Conservation (phyloP, 2,329 filamentous ascomycete species). For the Exophiala bonariae region DNA sequence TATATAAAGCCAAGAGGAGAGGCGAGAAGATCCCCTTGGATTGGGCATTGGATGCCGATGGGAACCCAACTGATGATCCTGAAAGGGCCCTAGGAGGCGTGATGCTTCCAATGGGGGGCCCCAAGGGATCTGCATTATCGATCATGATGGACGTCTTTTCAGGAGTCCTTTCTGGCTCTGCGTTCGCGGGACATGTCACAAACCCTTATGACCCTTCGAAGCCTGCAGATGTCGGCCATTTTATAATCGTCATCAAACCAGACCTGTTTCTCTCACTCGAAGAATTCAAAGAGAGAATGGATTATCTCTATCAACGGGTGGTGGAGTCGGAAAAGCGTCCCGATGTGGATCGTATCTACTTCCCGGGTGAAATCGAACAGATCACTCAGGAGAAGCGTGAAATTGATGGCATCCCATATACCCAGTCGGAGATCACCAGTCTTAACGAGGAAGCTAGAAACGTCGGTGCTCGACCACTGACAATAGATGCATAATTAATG, state of each 20-base stretch:
- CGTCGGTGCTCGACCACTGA: conserved; percentile 34
- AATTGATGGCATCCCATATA: conserved; percentile 50
- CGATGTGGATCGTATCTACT: conserved; percentile 57
- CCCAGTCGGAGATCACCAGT: conserved; percentile 48
- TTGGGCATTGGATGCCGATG: conserved; percentile 75
- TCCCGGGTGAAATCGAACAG: conserved; percentile 59
- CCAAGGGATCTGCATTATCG: conserved; percentile 73
- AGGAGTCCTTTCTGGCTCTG: conserved; percentile 71
- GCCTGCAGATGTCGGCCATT: conserved; percentile 72
- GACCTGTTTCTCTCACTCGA: conserved; percentile 71
- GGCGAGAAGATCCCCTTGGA: conserved; percentile 47
- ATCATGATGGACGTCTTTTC: conserved; percentile 93
- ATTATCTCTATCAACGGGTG: conserved; percentile 58
- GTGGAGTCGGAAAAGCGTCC: conserved; percentile 53
- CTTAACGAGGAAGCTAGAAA: conserved; percentile 51
- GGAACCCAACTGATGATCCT: conserved; percentile 70
- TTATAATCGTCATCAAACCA: conserved; percentile 69
- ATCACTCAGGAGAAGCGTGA: conserved; percentile 42
- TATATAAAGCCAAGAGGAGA: conserved; percentile 45
- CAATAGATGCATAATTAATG: no score
- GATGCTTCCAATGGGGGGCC: conserved; percentile 84
- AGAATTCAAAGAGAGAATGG: conserved; percentile 65
- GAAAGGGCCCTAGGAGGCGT: conserved; percentile 70
- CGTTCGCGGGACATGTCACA: conserved; percentile 75
- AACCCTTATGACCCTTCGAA: conserved; percentile 72